Conservation (phyloP, 257 asterid species). For the Nicotiana knightiana region DNA sequence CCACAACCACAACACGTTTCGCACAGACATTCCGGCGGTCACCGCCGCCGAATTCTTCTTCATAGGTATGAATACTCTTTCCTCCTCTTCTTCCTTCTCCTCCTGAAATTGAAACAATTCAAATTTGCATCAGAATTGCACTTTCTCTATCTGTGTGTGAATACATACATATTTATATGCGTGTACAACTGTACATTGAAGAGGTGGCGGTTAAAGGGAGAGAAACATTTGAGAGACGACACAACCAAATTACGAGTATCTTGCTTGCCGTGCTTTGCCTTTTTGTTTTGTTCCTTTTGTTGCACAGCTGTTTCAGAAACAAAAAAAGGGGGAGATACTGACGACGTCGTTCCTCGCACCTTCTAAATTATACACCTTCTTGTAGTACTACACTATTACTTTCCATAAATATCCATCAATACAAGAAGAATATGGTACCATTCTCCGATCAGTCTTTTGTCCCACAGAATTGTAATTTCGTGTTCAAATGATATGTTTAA, state of each 20-base stretch:
- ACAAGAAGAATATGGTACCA: too few species aligned
- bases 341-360: background rate
- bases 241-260: background rate
- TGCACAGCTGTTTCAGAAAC: background rate
- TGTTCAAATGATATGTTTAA: too few species aligned
- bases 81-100: constrained; percentile 28
- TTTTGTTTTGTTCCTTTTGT: background rate
- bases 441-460: background rate
- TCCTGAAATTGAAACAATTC: constrained; percentile 19
- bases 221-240: constrained; percentile 2
- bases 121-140: background rate
- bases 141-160: background rate
- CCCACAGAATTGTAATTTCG: too few species aligned
- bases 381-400: too few species aligned
- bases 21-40: constrained; percentile 43
- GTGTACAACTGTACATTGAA: constrained; percentile 14
- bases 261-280: background rate
- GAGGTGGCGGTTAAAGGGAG: constrained; percentile 13
- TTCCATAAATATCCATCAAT: too few species aligned
- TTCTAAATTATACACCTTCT: background rate
- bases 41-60: constrained; percentile 29
- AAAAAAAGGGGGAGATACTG: background rate
- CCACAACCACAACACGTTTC: constrained; percentile 47
- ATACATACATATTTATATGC: background rate
- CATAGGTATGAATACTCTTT: constrained; percentile 14